Base-by-base conservation (phyloP, 176 grass and related monocot genomes). In the Musa acuminata region DNA sequence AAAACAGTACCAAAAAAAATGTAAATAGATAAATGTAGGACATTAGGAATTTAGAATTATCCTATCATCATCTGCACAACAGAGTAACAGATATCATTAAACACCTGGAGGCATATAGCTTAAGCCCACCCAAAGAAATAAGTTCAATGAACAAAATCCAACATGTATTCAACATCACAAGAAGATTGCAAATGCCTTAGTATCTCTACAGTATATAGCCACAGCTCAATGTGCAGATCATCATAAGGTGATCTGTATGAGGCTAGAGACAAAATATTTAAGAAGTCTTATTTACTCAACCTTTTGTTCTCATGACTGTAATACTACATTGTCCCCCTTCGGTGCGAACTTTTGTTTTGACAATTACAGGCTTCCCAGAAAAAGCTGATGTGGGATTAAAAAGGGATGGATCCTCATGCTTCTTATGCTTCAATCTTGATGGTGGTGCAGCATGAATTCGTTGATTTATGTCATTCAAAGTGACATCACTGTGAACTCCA, bases 261-360 rank as follows among this genome's bases (percentile, higher is more conserved):
- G 6, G 9, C 57, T 13, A 70, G 9, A 60, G 71, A 51, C 16
- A 58, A 20, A 20, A 78, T 22, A 49, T 6, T 59, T 1, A 19
- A 71, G 25, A 71, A 49, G 8, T 19, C 16, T 69, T 43, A 17
- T 12, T 11, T 55, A 66, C 22, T 72, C 52, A 93, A 62, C 88
- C 95, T 83, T 52, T 85, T 5, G 88, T 99, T 76, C 88, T 88
- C 50, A 84, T 94, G 53, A 99, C 91, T 24, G 95, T 99, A 70
- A 99, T 99, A 75, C 78, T 89, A 53, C 95, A 90, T 71, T 83
- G 91, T 0, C 95, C 88, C 0, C 88, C 88, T 59, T 94, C 88
- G 2, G 95, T 99, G 77, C 78, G 84, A 59, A 99, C 87, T 80
- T 87, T 99, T 48, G 95, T 99, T 86, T 87, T 89, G 70, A 78